phyloP scores from a whole-genome alignment of 805 yeast genomes.

The Sungouiozyma ichnusensis region DNA sequence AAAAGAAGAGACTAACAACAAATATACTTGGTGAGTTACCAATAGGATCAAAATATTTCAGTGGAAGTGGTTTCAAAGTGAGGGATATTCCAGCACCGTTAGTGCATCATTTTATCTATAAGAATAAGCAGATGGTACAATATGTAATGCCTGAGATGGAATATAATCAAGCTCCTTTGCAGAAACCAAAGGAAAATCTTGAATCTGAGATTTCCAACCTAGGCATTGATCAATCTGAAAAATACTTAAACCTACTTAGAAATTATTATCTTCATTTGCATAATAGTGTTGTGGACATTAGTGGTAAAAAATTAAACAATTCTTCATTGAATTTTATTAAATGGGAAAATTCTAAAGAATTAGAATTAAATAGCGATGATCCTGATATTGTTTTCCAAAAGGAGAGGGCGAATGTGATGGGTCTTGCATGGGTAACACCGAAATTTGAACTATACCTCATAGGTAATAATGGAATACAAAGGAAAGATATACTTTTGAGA shows the following conservation, averaged over 20 bases:
- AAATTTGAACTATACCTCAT: constrained; percentile 53
- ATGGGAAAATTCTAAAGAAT: constrained; percentile 26
- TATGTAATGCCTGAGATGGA: constrained; percentile 24
- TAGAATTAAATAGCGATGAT: not conserved
- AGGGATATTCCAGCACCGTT: constrained; percentile 45
- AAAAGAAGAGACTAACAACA: constrained; percentile 28
- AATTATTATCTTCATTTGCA: constrained; percentile 21
- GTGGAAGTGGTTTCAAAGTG: constrained; percentile 27
- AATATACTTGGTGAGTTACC: constrained; percentile 22
- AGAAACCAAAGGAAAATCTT: not conserved
- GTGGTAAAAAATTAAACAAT: constrained; percentile 23
- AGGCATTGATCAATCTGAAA: not conserved
- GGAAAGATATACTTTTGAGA: constrained; percentile 44
- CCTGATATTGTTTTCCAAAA: constrained; percentile 8
- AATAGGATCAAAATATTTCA: not conserved
- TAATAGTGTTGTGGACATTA: constrained; percentile 17
- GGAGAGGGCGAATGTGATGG: constrained; percentile 24
- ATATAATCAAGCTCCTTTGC: constrained; percentile 7
- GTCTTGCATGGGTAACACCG: constrained; percentile 47
- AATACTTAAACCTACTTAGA: constrained; percentile 19
- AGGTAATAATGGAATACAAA: constrained; percentile 41
- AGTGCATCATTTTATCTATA: constrained; percentile 73
- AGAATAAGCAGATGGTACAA: constrained; percentile 55
- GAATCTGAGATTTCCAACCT: not conserved
- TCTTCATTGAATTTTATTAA: constrained; percentile 38